Conservation (phyloP, 257 asterid genomes). For the Henckelia pumila region DNA sequence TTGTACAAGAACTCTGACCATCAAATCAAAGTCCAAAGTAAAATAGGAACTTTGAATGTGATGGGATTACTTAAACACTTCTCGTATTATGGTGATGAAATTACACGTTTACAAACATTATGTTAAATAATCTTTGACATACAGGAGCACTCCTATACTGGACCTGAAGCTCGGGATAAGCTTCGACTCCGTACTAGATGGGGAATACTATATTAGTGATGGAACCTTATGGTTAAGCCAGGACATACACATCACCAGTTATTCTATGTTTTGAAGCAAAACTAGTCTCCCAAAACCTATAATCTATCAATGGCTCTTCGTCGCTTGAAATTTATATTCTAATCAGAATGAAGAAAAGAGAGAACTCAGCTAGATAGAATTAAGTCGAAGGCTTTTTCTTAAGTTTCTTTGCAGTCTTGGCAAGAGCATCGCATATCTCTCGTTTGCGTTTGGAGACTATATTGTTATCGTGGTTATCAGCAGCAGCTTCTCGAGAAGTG, state of each 20-base stretch:
- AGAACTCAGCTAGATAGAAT: not conserved
- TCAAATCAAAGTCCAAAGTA: not conserved
- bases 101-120: not conserved
- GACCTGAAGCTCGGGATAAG: not conserved
- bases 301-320: too few species aligned
- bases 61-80: not conserved
- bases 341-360: slow-evolving; percentile 7
- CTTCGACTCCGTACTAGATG: not conserved
- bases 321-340: not conserved
- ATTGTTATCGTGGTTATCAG: slow-evolving; percentile 30
- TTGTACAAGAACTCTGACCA: too few species aligned
- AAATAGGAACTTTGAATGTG: not conserved
- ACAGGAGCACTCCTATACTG: not conserved
- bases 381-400: slow-evolving; percentile 38
- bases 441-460: slow-evolving; percentile 50
- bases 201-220: not conserved
- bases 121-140: not conserved
- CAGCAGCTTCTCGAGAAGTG: slow-evolving; percentile 26
- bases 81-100: not conserved
- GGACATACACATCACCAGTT: not conserved
- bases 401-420: slow-evolving; percentile 55
- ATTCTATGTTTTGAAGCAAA: not conserved
- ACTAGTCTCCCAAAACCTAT: not conserved
- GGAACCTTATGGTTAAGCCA: not conserved
- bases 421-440: slow-evolving; percentile 54